phyloP scores from a whole-genome alignment of 768 basidiomycete species.

The Boletus eberwhitei region DNA sequence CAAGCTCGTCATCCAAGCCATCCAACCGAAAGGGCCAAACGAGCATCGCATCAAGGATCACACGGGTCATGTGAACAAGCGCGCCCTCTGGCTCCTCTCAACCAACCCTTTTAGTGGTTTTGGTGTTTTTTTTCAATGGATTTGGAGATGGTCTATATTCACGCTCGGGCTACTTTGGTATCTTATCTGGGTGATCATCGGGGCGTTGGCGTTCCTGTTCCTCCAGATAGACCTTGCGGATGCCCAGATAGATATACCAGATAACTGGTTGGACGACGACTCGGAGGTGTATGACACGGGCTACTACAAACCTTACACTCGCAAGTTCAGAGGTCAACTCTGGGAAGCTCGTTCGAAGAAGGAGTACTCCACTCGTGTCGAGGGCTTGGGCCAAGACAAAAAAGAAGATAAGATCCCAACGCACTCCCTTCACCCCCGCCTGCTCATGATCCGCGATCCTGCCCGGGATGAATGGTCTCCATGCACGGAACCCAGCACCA shows the following conservation, averaged over 20 bases:
- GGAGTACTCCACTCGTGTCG: slow-evolving; percentile 11
- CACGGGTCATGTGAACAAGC: slow-evolving; percentile 1
- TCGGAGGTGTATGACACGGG: slow-evolving; percentile 1
- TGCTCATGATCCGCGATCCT: slow-evolving; percentile 1
- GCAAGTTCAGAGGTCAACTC: slow-evolving; percentile 12
- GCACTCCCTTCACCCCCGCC: slow-evolving; percentile 11
- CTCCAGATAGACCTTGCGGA: too few relatives aligned
- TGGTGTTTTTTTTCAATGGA: slow-evolving; percentile 5
- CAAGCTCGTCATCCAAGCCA: slow-evolving; percentile 13
- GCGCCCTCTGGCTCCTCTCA: slow-evolving; percentile 13
- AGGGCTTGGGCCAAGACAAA: not conserved
- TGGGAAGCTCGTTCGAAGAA: slow-evolving; percentile 22
- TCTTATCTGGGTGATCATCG: not conserved
- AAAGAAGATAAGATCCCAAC: slow-evolving; percentile 2
- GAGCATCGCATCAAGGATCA: slow-evolving; percentile 6
- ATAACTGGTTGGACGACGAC: not conserved
- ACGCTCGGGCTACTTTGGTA: slow-evolving; percentile 8
- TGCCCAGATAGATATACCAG: not conserved
- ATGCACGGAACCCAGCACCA: not conserved
- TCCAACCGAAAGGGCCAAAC: not conserved
- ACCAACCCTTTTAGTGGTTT: not conserved
- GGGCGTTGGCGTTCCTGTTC: not conserved
- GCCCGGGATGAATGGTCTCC: slow-evolving; percentile 1
- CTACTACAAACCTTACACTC: not conserved
- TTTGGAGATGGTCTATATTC: slow-evolving; percentile 5